Base-by-base conservation (phyloP, 2,329 filamentous ascomycete species). In the Diaporthe citriasiana region DNA sequence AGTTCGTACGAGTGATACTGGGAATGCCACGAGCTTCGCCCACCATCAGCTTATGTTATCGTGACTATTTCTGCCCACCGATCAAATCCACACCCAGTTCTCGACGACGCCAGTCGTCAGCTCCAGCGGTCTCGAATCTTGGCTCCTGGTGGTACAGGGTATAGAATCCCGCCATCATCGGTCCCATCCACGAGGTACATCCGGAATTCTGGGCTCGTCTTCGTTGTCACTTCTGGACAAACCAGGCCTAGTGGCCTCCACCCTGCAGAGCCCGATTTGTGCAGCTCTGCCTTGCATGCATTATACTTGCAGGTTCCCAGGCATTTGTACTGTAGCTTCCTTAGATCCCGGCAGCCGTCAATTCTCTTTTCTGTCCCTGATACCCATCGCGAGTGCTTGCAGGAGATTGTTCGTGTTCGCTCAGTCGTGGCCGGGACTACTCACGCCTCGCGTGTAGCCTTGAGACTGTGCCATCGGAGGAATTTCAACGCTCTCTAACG, bases 161-260 rank as follows among this genome's bases (percentile, higher is more conserved):
- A 71, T 30, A 25, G 19, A 13, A 68, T 57, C 65, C 56, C n/a
- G 66, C 71, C 65, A 73, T 73, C 65, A 33, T 53, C 53, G 33
- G 30, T 47, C 8, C 42, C 42, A 40, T 50, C 60, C 33, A n/a
- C 45, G 30, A 71, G 45, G 56, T 53, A 63, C 42, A 40, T 70
- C 33, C 38, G 13, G n/a, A 38, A 17, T 33, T 66, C 56, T 66
- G 51, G 65, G 51, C 57, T 71, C 35, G 33, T 59, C 71, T 59
- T 71, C 38, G 68, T 38, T 63, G 68, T 73, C 47, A 35, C 15
- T 51, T 22, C 66, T 75, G 68, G 55, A 42, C n/a, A 60, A 70
- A 30, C 53, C 68, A 63, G 59, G 68, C 38, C 66, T 71, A 73
- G 65, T 59, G 70, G 55, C 56, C 47, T 55, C 71, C 71, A 69